Evolutionary conservation across 768 basidiomycete species (phyloP).

Genomic region (Galerina sulciceps): DNA sequence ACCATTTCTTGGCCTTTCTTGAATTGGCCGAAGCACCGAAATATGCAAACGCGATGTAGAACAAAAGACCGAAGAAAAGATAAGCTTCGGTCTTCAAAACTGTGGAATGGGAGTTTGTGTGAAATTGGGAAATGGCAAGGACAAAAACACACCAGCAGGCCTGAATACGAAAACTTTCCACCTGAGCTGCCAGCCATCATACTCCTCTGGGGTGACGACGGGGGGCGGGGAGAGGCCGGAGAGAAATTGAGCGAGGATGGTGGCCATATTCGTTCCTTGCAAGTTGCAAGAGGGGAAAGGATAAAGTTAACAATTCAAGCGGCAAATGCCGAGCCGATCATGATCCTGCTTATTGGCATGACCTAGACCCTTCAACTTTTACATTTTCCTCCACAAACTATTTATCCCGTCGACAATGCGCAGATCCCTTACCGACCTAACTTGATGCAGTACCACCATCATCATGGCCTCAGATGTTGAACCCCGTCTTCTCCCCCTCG

Average conservation of each 20-base stretch:
- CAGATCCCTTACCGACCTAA: background rate
- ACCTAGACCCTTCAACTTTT: background rate
- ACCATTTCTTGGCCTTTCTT: constrained; percentile 69
- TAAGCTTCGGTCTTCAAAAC: constrained; percentile 71
- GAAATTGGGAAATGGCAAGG: background rate
- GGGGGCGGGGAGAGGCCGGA: constrained; percentile 59
- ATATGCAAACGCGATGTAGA: constrained; percentile 61
- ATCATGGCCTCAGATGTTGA: constrained; percentile 18
- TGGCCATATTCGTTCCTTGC: constrained; percentile 18
- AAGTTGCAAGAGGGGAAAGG: background rate
- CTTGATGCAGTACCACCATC: constrained; percentile 11
- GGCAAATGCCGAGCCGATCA: constrained; percentile 18
- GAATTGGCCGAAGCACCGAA: constrained; percentile 66
- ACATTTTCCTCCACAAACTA: background rate
- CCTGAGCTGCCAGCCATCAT: constrained; percentile 73
- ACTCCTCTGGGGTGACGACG: constrained; percentile 56
- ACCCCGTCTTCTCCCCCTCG: constrained; percentile 14
- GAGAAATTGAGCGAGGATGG: constrained; percentile 38
- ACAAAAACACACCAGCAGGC: constrained; percentile 63
- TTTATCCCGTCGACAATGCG: background rate
- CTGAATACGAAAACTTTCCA: constrained; percentile 83
- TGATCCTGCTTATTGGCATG: background rate
- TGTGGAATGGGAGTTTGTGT: constrained; percentile 22
- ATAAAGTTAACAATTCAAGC: background rate
- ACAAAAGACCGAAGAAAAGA: constrained; percentile 53